Evolutionary conservation across 1,284 basidiomycete genomes (phyloP).

Genomic region (Neolentinus lepideus): DNA sequence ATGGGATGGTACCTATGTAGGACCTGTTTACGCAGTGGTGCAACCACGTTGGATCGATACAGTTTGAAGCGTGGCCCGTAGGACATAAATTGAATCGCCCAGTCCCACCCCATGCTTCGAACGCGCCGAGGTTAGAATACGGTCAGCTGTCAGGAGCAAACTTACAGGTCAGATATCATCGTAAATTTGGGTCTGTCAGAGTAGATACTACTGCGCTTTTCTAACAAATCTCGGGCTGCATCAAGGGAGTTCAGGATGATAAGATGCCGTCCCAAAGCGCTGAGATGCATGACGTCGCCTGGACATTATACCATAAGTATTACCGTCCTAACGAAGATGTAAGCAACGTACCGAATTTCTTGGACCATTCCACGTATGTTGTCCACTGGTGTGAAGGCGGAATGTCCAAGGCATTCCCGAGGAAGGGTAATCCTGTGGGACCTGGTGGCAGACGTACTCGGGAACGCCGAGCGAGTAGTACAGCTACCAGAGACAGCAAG

Average conservation of each 20-base stretch:
- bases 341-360: constrained; percentile 5
- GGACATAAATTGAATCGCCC: neutral
- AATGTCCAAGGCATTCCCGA: constrained; percentile 8
- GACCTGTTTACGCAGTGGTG: neutral
- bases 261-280: constrained; percentile 16
- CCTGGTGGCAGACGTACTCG: constrained; percentile 5
- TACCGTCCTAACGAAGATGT: neutral
- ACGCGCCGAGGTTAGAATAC: neutral
- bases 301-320: neutral
- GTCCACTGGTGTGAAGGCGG: constrained; percentile 4
- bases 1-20: neutral
- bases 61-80: neutral
- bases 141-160: neutral
- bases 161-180: neutral
- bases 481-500: neutral
- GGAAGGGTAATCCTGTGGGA: constrained; percentile 3
- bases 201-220: constrained; percentile 19
- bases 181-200: constrained; percentile 15
- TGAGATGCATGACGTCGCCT: constrained; percentile 7
- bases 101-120: neutral
- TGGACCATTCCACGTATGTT: constrained; percentile 5
- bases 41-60: neutral
- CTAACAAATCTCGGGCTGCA: constrained; percentile 19
- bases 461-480: neutral
- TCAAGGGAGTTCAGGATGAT: constrained; percentile 21